Evolutionary conservation across 2,329 filamentous ascomycete species (phyloP).

Genomic region (Tolypocladium guangdongense): DNA sequence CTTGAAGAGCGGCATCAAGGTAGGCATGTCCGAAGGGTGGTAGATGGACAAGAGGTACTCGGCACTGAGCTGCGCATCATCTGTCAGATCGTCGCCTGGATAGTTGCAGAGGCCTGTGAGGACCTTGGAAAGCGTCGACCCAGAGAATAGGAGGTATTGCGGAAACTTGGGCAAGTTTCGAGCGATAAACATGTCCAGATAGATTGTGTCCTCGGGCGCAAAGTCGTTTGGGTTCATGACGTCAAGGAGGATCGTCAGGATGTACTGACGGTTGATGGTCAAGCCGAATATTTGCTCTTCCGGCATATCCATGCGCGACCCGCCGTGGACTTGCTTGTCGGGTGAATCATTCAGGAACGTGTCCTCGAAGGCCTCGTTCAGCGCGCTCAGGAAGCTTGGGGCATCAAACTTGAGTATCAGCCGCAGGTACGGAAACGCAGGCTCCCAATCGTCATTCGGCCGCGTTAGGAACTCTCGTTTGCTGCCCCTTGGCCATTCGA

Average conservation of each 20-base stretch:
- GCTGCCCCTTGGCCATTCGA: slow-evolving; percentile 61
- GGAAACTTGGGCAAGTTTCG: slow-evolving; percentile 93
- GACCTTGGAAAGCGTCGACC: slow-evolving; percentile 72
- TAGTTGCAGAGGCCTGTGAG: slow-evolving; percentile 76
- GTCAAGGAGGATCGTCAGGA: slow-evolving; percentile 81
- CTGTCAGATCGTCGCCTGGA: slow-evolving; percentile 66
- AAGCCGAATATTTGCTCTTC: slow-evolving; percentile 57
- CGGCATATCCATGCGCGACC: slow-evolving; percentile 36
- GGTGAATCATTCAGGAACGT: slow-evolving; percentile 76
- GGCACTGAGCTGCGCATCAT: slow-evolving; percentile 92
- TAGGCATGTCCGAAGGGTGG: slow-evolving; percentile 71
- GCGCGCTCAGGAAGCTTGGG: slow-evolving; percentile 81
- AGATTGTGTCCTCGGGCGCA: slow-evolving; percentile 72
- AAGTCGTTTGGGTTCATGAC: slow-evolving; percentile 77
- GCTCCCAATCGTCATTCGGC: slow-evolving; percentile 45
- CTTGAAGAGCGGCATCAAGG: slow-evolving; percentile 66
- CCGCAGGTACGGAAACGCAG: slow-evolving; percentile 75
- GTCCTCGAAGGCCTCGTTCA: slow-evolving; percentile 97
- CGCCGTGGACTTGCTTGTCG: slow-evolving; percentile 48
- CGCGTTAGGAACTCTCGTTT: slow-evolving; percentile 50
- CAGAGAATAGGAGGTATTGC: slow-evolving; percentile 85
- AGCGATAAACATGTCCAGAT: slow-evolving; percentile 97
- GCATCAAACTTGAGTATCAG: slow-evolving; percentile 82
- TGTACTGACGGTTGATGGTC: slow-evolving; percentile 82
- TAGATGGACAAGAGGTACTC: slow-evolving; percentile 93